Evolutionary conservation across 371 early-diverging fungal species (phyloP), one percentile per base, ranked within the genome.

Genomic region (Mucor mucedo): DNA sequence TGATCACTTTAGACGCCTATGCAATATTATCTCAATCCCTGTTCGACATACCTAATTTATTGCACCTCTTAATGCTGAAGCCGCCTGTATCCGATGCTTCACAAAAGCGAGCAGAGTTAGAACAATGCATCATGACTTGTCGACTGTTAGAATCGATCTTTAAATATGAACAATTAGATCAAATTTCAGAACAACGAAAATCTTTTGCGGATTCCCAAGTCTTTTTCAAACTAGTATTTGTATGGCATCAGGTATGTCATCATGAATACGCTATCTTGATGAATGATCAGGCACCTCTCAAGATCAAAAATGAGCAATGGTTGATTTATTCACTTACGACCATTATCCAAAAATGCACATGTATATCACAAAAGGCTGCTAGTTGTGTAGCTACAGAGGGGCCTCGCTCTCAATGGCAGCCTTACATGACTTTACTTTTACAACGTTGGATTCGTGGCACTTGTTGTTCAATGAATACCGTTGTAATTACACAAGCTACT

Each of bases 381-480:
- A 38, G 39, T 9, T 10, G 13, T 11, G 42, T 53, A 27, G 33
- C 50, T 0, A n/a, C 41, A 32, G 58, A 42, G 28, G 11, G 16
- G 21, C 5, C 45, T 35, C 28, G 50, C 33, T 16, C 50, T 5
- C 28, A 50, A n/a, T 64, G 64, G 64, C 44, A 58, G 16, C 58
- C 64, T 5, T n/a, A 52, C 7, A 6, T 64, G 0, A 13, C 45
- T 0, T 5, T 52, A 1, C 16, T 38, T 2, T 61, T 67, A 62
- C 57, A 41, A 2, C 45, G 27, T 1, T 67, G 62, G 62, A 48
- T 61, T 16, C 38, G 50, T 0, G 56, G 44, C 14, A 47, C 57
- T 10, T 66, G 66, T 50, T 60, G 66, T 13, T 40, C 48, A 5
- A 59, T 55, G 55, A 54, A 52, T 5, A 48, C 53, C 10, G 44